These are phyloP conservation scores for Rosa hybrid DNA, from an alignment of 331 rosid genomes.

Conservation along the genomic window DNA sequence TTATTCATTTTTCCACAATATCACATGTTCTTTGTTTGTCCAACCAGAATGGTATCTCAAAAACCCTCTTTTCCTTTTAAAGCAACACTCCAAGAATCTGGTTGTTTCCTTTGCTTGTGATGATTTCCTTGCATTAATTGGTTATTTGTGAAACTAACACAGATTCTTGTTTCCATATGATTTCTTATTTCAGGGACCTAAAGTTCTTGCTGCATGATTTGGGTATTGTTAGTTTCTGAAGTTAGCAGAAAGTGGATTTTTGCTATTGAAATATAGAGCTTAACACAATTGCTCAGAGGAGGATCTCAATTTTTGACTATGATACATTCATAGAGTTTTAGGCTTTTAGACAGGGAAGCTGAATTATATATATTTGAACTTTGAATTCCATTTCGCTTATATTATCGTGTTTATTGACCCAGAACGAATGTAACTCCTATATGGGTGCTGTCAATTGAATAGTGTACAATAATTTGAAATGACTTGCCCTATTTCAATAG, in stretches of 20 bases:
- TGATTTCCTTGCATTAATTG: not conserved
- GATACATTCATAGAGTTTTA: not conserved
- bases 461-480: not conserved
- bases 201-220: slow-evolving; percentile 5
- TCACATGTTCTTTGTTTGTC: too few species aligned
- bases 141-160: not conserved
- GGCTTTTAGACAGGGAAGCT: not conserved
- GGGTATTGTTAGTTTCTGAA: not conserved
- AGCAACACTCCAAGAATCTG: not conserved
- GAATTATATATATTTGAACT: too few species aligned
- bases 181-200: slow-evolving; percentile 13
- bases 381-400: not conserved
- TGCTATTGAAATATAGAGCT: not conserved
- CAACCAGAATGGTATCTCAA: too few species aligned
- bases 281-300: not conserved
- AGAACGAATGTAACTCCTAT: too few species aligned
- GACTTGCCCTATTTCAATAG: too few species aligned
- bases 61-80: too few species aligned
- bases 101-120: not conserved
- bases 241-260: not conserved
- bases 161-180: not conserved
- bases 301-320: not conserved
- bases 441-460: not conserved
- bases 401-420: too few species aligned
- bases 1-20: not conserved